These are phyloP conservation scores for Ceratocystis cacaofunesta DNA, from an alignment of 2,329 filamentous ascomycete species.

Conservation along the genomic window DNA sequence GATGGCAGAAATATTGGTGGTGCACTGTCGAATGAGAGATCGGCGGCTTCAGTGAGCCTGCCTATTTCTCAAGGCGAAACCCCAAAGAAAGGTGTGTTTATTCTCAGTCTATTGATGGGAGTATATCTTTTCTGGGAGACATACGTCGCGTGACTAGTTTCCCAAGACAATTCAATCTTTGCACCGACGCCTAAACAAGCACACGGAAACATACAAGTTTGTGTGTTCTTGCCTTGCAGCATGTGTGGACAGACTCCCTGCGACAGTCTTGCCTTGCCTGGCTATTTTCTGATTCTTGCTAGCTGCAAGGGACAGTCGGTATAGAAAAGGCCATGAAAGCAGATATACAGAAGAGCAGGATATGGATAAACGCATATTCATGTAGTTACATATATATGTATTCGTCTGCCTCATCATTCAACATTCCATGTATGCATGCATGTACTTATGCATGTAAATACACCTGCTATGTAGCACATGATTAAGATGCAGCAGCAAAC, in stretches of 20 bases:
- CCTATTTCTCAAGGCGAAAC: too few species aligned
- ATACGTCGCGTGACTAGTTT: background rate
- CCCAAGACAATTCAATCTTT: background rate
- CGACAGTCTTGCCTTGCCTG: background rate
- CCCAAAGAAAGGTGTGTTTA: background rate
- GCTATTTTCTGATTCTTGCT: background rate
- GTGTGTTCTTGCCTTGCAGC: background rate
- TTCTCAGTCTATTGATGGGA: background rate
- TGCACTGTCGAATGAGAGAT: too few species aligned
- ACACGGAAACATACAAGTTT: background rate
- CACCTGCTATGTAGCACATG: background rate
- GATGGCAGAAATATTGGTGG: too few species aligned
- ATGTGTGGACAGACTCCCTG: background rate
- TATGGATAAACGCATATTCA: background rate
- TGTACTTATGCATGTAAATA: background rate
- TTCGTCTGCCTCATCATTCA: too few species aligned
- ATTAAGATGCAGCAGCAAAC: constrained; percentile 2
- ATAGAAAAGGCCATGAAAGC: too few species aligned
- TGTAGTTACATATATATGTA: background rate
- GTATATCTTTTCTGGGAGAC: background rate
- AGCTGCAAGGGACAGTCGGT: background rate
- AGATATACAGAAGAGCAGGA: background rate
- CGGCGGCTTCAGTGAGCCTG: too few species aligned
- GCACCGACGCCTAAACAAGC: background rate
- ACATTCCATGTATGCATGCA: background rate